Evolutionary conservation across 176 grass and related monocot genomes (phyloP).

Genomic region (Eleusine coracana): DNA sequence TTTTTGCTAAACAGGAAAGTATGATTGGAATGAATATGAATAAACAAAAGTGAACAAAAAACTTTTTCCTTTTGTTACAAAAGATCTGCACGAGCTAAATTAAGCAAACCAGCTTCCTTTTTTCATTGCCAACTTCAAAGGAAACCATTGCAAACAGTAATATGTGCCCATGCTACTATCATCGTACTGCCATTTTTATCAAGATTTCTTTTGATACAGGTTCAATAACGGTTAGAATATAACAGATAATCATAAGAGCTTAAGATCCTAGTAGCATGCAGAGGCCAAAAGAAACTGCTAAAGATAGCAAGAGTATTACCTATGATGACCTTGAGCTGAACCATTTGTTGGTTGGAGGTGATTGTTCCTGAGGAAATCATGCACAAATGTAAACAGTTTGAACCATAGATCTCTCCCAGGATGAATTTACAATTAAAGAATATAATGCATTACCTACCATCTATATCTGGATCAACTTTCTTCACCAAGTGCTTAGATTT

Average conservation of each 20-base stretch:
- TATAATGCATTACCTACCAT: conserved; percentile 55
- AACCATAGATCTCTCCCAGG: neutral
- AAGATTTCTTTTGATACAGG: neutral
- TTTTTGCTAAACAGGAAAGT: neutral
- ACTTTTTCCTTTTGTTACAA: neutral
- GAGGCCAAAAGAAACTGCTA: neutral
- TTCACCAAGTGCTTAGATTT: conserved; percentile 80
- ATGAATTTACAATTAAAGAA: conserved; percentile 28
- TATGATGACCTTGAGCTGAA: conserved; percentile 85
- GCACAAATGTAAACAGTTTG: conserved; percentile 16
- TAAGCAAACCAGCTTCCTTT: neutral
- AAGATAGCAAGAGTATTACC: conserved; percentile 49
- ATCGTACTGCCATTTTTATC: neutral
- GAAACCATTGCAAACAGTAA: neutral
- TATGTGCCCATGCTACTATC: neutral
- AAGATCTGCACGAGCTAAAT: conserved; percentile 20
- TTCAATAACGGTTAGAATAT: neutral
- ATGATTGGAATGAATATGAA: conserved; percentile 4
- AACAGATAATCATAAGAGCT: neutral
- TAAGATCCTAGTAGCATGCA: conserved; percentile 12
- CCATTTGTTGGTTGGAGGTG: conserved; percentile 66
- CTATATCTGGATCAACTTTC: conserved; percentile 61
- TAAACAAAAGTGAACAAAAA: neutral
- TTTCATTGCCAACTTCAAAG: neutral
- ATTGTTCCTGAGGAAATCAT: conserved; percentile 63